These are phyloP conservation scores for Prunus mongolica DNA, from an alignment of 306 rosid genomes.

Conservation along the genomic window DNA sequence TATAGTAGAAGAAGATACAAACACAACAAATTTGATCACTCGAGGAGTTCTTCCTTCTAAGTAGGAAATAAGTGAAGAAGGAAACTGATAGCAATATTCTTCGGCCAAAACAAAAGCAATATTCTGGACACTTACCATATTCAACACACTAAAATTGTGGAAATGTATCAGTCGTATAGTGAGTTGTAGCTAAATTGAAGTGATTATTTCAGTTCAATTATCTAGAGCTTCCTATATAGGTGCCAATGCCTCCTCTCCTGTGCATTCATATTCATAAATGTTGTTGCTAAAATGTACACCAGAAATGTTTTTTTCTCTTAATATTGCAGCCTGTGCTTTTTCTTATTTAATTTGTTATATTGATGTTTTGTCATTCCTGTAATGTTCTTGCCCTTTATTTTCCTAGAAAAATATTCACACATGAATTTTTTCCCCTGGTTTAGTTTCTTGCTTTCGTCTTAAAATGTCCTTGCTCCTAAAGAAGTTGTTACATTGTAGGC, in stretches of 20 bases:
- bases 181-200: conserved; percentile 1
- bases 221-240: not conserved
- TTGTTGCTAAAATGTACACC: not conserved
- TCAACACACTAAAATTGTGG: not conserved
- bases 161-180: not conserved
- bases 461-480: conserved; percentile 10
- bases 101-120: not conserved
- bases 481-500: conserved; percentile 57
- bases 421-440: not conserved
- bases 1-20: not conserved
- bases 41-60: not conserved
- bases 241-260: not conserved
- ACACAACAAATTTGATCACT: not conserved
- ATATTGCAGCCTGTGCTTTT: not conserved
- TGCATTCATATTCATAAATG: not conserved
- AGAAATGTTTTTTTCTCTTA: not conserved
- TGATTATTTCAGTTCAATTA: not conserved
- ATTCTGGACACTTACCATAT: not conserved
- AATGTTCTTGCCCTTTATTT: not conserved
- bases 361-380: not conserved
- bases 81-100: not conserved
- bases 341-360: not conserved
- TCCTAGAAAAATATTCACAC: not conserved
- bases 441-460: conserved; percentile 11
- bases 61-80: not conserved